Percentiles rank a stretch among this genome's conserved stretches.
Evolutionary conservation across 2,329 filamentous ascomycete species (phyloP).

Genomic region (Pseudogymnoascus sp.): DNA sequence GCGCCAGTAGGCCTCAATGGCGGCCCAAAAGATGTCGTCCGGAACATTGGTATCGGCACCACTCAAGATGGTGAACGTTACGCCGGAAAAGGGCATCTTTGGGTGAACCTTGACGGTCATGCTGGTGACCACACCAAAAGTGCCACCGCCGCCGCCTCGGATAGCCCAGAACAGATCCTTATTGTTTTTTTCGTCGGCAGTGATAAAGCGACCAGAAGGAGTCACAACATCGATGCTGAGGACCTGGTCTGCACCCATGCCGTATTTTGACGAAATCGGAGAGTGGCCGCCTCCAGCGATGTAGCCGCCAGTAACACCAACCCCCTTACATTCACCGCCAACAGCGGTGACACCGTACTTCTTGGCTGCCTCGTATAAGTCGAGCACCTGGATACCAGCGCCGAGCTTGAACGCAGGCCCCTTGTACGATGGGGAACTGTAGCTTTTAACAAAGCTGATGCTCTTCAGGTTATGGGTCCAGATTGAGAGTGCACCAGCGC

Average conservation of each 20-base stretch:
- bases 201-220: slow-evolving; percentile 40
- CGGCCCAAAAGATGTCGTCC: slow-evolving; percentile 37
- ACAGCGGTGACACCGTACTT: slow-evolving; percentile 37
- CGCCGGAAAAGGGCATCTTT: slow-evolving; percentile 29
- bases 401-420: slow-evolving; percentile 34
- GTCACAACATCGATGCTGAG: slow-evolving; percentile 50
- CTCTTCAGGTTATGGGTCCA: slow-evolving; percentile 44
- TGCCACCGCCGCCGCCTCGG: slow-evolving; percentile 45
- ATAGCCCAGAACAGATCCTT: slow-evolving; percentile 57
- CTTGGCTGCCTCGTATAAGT: slow-evolving; percentile 36
- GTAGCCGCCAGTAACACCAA: slow-evolving; percentile 39
- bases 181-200: slow-evolving; percentile 43
- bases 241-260: slow-evolving; percentile 55
- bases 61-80: slow-evolving; percentile 38
- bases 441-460: slow-evolving; percentile 32
- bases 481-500: slow-evolving; percentile 39
- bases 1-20: slow-evolving; percentile 43
- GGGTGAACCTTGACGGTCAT: slow-evolving; percentile 47
- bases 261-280: slow-evolving; percentile 43
- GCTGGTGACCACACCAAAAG: slow-evolving; percentile 51
- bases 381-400: slow-evolving; percentile 38
- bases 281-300: slow-evolving; percentile 55
- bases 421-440: slow-evolving; percentile 26
- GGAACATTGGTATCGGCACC: slow-evolving; percentile 34
- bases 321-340: slow-evolving; percentile 48